Evolutionary conservation across 371 early-diverging fungal genomes (phyloP), one percentile per base, ranked within the genome.

Genomic region (Blakeslea trispora): DNA sequence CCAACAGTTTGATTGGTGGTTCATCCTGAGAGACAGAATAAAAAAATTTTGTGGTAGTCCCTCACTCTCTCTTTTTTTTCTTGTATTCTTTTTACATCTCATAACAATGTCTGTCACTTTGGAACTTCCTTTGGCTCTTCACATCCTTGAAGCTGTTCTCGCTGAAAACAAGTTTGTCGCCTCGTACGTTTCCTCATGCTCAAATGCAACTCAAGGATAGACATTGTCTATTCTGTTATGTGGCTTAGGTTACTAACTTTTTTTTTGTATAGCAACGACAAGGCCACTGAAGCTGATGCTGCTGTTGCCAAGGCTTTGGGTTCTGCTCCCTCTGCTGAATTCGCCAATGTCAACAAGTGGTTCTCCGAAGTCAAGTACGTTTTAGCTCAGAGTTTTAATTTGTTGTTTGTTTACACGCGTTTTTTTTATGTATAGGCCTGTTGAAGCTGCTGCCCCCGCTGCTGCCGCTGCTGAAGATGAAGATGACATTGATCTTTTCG

Each of bases 401-500:
- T n/a, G n/a, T n/a, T n/a, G n/a, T n/a, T n/a, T n/a, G n/a, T n/a
- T n/a, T n/a, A n/a, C n/a, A 57, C 50, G 35, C 34, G 23, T 34
- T 42, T 49, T 53, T 31, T 24, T 49, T 34, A 6, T 40, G 18
- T 1, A 13, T 51, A 63, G 63, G 63, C 58, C 63, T 24, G n/a
- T 50, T 64, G 82, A 73, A 45, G 76, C 81, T 50, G 73, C 80
- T 46, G 76, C 76, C 32, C 78, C 87, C 40, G 75, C 76, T 34
- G 81, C 86, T 53, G 81, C 79, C 31, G 90, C 73, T 28, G 89
- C 66, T 35, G 91, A 87, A 58, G 96, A 91, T 45, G 97, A 96
- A 37, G 93, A 95, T 50, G 96, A 96, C 68, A 85, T 95, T 59
- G 97, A 96, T 78, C 90, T 97, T 55, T 97, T 97, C 75, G 97